Evolutionary conservation across 352 stramenopile species (phyloP), one percentile per base, ranked within the genome.

Genomic region (Phytophthora tubulina): DNA sequence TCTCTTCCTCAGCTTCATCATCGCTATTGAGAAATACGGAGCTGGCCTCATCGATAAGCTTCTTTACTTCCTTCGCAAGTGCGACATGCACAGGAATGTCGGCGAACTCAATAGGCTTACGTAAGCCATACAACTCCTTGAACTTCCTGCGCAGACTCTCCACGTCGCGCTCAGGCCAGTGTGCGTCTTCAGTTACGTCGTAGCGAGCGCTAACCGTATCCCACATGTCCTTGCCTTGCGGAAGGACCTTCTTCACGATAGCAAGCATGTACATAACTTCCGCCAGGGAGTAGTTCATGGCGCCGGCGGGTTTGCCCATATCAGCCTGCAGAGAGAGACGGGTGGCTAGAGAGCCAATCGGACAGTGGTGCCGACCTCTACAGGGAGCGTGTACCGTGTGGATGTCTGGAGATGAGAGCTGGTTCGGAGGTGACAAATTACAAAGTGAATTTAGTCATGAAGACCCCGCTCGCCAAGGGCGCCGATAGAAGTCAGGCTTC

Each of bases 21-120:
- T n/a, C n/a, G n/a, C n/a, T n/a, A n/a, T n/a, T n/a, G n/a, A n/a
- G n/a, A n/a, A 44, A 54, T 3, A 63, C 42, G 3, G 53, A 60
- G 53, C 38, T 50, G 17, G 36, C 53, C 9, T 60, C 38, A 14
- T 60, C 53, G 13, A 60, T 60, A 4, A n/a, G n/a, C n/a, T 46
- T 59, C 38, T 56, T 56, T 2, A 42, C 15, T 5, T 56, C 49
- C 9, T 44, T 56, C 7, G 49, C 31, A 5, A 56, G 32, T 8
- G 9, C 13, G 4, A 56, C 49, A n/a, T 56, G 49, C 31, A 15
- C 49, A 11, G 49, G 49, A 1, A 56, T 56, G 49, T 44, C 9
- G 5, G 31, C 13, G 4, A 2, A 14, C 13, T 32, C 49, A 1
- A 32, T 56, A 42, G 49, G 49, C 21, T 56, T 56, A 4, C 32